Evolutionary conservation across 805 yeast species (phyloP).

Genomic region (Saccharomyces eubayanus): DNA sequence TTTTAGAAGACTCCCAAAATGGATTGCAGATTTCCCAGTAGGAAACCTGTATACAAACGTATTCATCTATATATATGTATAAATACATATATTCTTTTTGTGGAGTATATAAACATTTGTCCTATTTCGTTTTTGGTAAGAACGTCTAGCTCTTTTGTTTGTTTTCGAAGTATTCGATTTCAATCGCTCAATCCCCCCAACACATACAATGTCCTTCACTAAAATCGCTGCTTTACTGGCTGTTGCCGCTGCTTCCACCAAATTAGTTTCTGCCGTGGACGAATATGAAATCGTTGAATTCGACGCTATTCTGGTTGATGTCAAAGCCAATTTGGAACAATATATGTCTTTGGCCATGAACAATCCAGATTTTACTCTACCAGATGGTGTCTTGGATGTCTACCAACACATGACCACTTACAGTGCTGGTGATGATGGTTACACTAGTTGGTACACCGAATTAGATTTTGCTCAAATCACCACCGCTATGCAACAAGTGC

Average conservation of each 20-base stretch:
- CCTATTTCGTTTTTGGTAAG: not conserved
- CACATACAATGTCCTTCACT: conserved; percentile 8
- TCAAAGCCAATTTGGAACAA: conserved; percentile 14
- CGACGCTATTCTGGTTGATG: conserved; percentile 19
- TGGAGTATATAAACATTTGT: not conserved
- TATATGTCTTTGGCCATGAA: conserved; percentile 18
- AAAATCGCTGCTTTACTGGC: conserved; percentile 14
- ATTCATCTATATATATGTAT: not conserved
- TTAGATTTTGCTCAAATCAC: conserved; percentile 27
- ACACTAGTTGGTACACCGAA: conserved; percentile 28
- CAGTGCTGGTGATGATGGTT: conserved; percentile 29
- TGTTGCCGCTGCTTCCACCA: conserved; percentile 8
- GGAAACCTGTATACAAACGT: not conserved
- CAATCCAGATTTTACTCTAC: conserved; percentile 12
- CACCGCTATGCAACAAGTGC: conserved; percentile 27
- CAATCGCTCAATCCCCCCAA: not conserved
- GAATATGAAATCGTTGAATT: conserved; percentile 17
- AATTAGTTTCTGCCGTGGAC: conserved; percentile 9
- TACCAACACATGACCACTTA: conserved; percentile 25
- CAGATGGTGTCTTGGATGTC: conserved; percentile 19
- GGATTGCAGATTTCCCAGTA: not conserved
- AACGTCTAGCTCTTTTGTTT: not conserved
- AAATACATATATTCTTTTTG: not conserved
- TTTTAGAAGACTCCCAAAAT: not conserved
- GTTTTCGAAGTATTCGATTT: not conserved